These are phyloP conservation scores for Coniophora puteana DNA, from an alignment of 1,284 basidiomycete species.

Conservation along the genomic window DNA sequence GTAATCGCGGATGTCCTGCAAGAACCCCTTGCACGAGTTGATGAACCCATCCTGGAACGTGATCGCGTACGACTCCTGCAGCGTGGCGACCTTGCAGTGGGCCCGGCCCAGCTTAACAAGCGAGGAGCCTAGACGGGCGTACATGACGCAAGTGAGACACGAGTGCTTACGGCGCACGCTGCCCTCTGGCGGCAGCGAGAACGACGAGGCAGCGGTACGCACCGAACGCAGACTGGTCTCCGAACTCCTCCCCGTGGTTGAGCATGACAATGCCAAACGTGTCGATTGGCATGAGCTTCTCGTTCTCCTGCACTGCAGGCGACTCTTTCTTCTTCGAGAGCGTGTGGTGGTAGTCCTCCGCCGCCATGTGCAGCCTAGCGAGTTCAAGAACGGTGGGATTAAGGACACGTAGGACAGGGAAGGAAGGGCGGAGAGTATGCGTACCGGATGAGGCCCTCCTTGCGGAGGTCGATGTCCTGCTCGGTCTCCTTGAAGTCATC, in stretches of 20 bases:
- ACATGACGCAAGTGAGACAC: conserved; percentile 4
- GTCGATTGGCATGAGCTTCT: conserved; percentile 71
- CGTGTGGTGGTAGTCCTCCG: conserved; percentile 56
- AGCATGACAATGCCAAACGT: conserved; percentile 84
- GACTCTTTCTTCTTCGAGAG: conserved; percentile 66
- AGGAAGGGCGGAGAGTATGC: conserved; percentile 17
- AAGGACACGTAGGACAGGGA: background rate
- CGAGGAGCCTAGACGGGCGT: conserved; percentile 58
- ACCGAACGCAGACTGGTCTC: conserved; percentile 71
- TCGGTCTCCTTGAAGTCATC: conserved; percentile 65
- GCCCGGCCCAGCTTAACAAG: conserved; percentile 74
- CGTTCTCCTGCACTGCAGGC: conserved; percentile 52
- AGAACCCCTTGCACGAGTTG: conserved; percentile 54
- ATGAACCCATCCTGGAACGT: conserved; percentile 72
- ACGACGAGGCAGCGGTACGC: conserved; percentile 18
- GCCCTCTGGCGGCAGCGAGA: conserved; percentile 2
- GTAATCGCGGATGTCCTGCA: conserved; percentile 70
- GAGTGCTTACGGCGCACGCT: too few relatives aligned
- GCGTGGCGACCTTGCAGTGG: conserved; percentile 75
- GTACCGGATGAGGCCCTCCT: conserved; percentile 60
- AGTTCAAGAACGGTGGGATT: conserved; percentile 1
- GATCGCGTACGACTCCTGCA: conserved; percentile 76
- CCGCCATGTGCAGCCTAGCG: conserved; percentile 55
- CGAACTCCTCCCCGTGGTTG: conserved; percentile 77
- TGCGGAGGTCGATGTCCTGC: conserved; percentile 64